Evolutionary conservation across 208 protist genomes (phyloP).

Genomic region (Trypanosoma platydactyli): DNA sequence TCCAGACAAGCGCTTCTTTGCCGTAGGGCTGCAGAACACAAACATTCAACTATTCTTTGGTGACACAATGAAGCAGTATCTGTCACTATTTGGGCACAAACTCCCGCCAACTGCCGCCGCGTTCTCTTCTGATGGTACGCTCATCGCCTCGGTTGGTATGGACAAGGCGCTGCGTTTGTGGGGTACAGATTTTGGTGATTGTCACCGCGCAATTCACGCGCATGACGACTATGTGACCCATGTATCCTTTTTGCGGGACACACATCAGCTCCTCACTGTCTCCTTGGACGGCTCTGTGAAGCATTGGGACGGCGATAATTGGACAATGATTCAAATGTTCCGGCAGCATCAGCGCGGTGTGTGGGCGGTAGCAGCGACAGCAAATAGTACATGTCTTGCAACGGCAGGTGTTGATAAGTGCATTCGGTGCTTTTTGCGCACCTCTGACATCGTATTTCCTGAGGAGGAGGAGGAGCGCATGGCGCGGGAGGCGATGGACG

Average conservation of each 20-base stretch:
- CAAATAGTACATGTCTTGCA: constrained; percentile 80
- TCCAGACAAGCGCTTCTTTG: constrained; percentile 87
- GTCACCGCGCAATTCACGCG: constrained; percentile 97
- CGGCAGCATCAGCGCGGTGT: constrained; percentile 80
- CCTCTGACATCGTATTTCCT: constrained; percentile 88
- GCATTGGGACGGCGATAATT: constrained; percentile 99
- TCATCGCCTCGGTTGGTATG: constrained; percentile 96
- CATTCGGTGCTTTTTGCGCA: constrained; percentile 83
- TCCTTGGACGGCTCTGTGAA: constrained; percentile 95
- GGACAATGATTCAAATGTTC: constrained; percentile 86
- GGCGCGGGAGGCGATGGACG: constrained; percentile 88
- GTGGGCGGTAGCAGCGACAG: constrained; percentile 61
- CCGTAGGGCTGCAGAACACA: constrained; percentile 95
- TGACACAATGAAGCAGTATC: constrained; percentile 97
- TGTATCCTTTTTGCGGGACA: constrained; percentile 95
- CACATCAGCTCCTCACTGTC: constrained; percentile 97
- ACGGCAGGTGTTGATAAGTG: constrained; percentile 76
- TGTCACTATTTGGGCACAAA: constrained; percentile 99
- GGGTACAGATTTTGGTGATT: constrained; percentile 97
- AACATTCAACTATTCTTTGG: constrained; percentile 98
- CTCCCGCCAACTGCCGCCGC: constrained; percentile 94
- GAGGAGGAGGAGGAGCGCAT: constrained; percentile 85
- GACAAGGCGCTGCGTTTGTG: constrained; percentile 99
- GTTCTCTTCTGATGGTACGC: constrained; percentile 92
- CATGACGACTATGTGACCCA: constrained; percentile 97